Conservation (phyloP, 2,329 filamentous ascomycete species). For the Beauveria scarabaeidicola region DNA sequence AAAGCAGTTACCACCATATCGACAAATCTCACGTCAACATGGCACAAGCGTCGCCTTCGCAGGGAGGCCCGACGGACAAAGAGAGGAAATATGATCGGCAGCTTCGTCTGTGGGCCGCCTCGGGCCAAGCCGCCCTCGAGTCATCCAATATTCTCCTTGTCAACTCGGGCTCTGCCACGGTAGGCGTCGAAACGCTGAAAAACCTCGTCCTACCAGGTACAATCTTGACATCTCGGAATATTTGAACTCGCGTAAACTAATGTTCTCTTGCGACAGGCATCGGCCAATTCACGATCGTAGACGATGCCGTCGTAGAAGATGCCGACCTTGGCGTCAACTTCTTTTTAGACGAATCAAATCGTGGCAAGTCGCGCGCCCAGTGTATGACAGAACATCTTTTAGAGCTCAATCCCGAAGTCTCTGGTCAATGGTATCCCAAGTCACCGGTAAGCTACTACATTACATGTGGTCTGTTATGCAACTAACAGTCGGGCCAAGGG, state of each 20-base stretch:
- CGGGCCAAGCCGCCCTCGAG: constrained; percentile 83
- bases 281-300: constrained; percentile 84
- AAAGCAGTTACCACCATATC: background rate
- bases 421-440: constrained; percentile 60
- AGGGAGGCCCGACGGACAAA: constrained; percentile 49
- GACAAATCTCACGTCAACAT: constrained; percentile 14
- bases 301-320: constrained; percentile 67
- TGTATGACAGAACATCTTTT: constrained; percentile 67
- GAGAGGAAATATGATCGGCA: constrained; percentile 88
- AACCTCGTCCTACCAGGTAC: constrained; percentile 86
- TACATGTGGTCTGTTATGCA: background rate
- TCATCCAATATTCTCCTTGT: constrained; percentile 84
- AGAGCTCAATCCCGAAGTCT: constrained; percentile 89
- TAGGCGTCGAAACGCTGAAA: constrained; percentile 86
- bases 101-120: constrained; percentile 88
- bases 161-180: constrained; percentile 78
- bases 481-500: constrained; percentile 16
- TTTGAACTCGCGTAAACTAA: background rate
- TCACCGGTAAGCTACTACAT: constrained; percentile 28
- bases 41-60: constrained; percentile 23
- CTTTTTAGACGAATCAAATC: constrained; percentile 72
- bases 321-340: constrained; percentile 92
- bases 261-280: constrained; percentile 48
- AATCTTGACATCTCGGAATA: background rate
- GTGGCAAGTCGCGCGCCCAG: constrained; percentile 71